Conservation (phyloP, 768 basidiomycete species). For the Coprinopsis marcescibilis region DNA sequence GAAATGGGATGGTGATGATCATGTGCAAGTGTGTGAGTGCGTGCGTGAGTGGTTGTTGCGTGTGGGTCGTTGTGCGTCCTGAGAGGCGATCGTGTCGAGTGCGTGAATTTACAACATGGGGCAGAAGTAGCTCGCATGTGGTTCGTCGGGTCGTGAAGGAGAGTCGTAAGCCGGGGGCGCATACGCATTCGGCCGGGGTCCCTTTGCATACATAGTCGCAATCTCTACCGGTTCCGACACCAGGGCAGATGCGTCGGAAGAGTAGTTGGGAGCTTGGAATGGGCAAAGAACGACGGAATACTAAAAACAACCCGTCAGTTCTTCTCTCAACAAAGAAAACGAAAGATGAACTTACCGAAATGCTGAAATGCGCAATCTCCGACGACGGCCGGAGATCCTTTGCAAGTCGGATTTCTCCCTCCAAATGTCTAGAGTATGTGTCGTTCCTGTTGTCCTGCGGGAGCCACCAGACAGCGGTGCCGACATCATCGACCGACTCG, state of each 20-base stretch:
- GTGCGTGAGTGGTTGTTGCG: too few species aligned
- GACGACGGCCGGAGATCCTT: conserved; percentile 49
- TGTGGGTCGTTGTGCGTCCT: too few species aligned
- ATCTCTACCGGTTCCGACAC: conserved; percentile 48
- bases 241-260: conserved; percentile 31
- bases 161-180: conserved; percentile 46
- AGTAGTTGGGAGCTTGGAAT: conserved; percentile 35
- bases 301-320: conserved; percentile 18
- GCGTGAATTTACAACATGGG: not conserved
- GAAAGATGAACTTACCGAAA: conserved; percentile 21
- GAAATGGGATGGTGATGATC: too few species aligned
- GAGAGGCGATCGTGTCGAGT: not conserved
- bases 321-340: not conserved
- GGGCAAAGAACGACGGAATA: conserved; percentile 43
- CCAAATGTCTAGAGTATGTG: conserved; percentile 33
- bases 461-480: conserved; percentile 41
- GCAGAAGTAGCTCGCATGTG: not conserved
- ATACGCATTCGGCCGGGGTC: conserved; percentile 43
- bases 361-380: conserved; percentile 45
- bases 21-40: too few species aligned
- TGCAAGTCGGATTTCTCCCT: conserved; percentile 47
- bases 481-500: conserved; percentile 39
- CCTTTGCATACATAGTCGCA: conserved; percentile 44
- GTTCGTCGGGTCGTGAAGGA: not conserved
- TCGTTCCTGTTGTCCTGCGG: conserved; percentile 27